phyloP scores from a whole-genome alignment of 2,329 filamentous ascomycete genomes.

The Camptophora hylomeconis region DNA sequence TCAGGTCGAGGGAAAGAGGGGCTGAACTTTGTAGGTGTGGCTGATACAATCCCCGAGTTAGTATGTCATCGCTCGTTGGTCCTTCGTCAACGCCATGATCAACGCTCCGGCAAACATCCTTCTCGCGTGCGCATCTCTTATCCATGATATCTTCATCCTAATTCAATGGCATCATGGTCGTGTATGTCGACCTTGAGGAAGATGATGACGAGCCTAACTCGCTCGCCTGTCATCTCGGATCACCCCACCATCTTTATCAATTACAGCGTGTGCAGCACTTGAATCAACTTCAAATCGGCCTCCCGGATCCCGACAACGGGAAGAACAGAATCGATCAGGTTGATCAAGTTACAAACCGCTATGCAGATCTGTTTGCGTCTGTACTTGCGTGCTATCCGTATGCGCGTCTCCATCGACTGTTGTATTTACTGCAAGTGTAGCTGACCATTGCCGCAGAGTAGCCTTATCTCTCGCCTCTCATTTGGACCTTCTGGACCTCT shows the following conservation, averaged over 20 bases:
- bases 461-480: slow-evolving; percentile 59
- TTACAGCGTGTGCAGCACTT: slow-evolving; percentile 2
- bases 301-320: background rate
- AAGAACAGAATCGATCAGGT: slow-evolving; percentile 2
- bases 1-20: no score
- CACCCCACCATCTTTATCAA: no score
- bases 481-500: slow-evolving; percentile 77
- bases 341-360: slow-evolving; percentile 23
- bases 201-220: slow-evolving; percentile 21
- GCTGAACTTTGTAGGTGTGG: no score
- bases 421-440: slow-evolving; percentile 11
- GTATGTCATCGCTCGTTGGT: no score
- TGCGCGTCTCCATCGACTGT: slow-evolving; percentile 4
- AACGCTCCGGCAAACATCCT: no score
- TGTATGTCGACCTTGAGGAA: slow-evolving; percentile 33
- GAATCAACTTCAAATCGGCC: slow-evolving; percentile 12
- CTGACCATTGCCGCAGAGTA: slow-evolving; percentile 43
- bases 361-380: slow-evolving; percentile 18
- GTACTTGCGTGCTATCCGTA: slow-evolving; percentile 38
- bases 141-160: no score
- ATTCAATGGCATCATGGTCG: slow-evolving; percentile 30
- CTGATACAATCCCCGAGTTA: no score
- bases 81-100: no score
- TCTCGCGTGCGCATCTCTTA: no score
- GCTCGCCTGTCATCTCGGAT: slow-evolving; percentile 6